Base-by-base conservation (phyloP, 73 alveolate genomes). In the Urostyla sp. region DNA sequence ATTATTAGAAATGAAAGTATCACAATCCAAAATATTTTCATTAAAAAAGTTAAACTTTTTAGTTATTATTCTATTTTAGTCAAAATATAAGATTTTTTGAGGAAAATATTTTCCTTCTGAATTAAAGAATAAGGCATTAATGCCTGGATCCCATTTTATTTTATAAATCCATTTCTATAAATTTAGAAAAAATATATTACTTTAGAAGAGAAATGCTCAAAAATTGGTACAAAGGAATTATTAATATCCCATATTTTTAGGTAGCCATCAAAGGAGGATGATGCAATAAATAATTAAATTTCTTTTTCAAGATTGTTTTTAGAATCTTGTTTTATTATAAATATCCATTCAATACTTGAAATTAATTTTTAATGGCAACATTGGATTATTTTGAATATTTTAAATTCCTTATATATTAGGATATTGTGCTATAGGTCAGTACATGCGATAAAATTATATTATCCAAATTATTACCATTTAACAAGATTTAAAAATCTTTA, bases 81-180 rank as follows among this genome's bases (percentile, higher is more conserved):
- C 66, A 26, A 66, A 44, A n/a, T 51, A 66, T 10, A 66, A 26
- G 13, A 66, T 66, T 28, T 66, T 66, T 26, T 66, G 66, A 24
- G 80, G 80, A 46, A 66, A 66, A 28, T 43, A 66, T 45, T 66
- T 66, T 16, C 80, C 80, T 28, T 66, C 80, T 13, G 80, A 66
- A 46, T 66, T 66, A 24, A 66, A 66, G 67, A 66, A 66, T 3
- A 66, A 46, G 3, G 80, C 59, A 28, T 66, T 37, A 4, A 44
- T 66, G 6, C 66, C 6, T 3, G 80, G 66, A 66, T 66, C 80
- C 80, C 80, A 66, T 32, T 6, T 40, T 18, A 44, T 21, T 18
- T 6, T 3, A 44, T 66, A 66, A 8, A 66, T 45, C 80, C 80
- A 66, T 45, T 66, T 66, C 76, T 59, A 59, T 55, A 23, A n/a